Percentiles rank a stretch among this genome's conserved stretches.
These are phyloP conservation scores for Sesbania bispinosa DNA, from an alignment of 306 rosid genomes.

Conservation along the genomic window DNA sequence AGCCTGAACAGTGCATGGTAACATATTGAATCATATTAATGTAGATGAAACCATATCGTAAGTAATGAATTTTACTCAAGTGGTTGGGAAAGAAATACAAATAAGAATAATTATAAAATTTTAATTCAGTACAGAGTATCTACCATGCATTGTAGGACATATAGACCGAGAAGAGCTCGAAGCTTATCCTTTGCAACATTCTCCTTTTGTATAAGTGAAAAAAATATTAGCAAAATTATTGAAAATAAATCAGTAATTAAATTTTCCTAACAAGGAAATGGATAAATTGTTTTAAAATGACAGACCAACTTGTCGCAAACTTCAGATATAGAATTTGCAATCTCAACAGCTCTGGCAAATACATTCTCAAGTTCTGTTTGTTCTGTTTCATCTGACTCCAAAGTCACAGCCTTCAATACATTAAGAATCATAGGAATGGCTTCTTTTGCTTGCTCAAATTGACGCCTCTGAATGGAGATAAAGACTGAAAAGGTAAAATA, in stretches of 20 bases:
- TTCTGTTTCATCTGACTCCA: conserved; percentile 49
- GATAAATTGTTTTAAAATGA: conserved; percentile 24
- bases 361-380: conserved; percentile 48
- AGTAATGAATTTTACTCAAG: neutral
- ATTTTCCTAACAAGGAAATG: conserved; percentile 7
- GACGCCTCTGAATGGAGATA: conserved; percentile 71
- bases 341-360: conserved; percentile 50
- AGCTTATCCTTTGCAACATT: conserved; percentile 52
- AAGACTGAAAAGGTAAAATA: conserved; percentile 61
- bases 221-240: conserved; percentile 7
- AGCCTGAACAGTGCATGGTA: conserved; percentile 50
- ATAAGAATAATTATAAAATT: neutral
- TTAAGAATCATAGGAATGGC: conserved; percentile 65
- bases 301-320: conserved; percentile 66
- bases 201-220: conserved; percentile 46
- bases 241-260: conserved; percentile 23
- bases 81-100: conserved; percentile 2
- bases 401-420: conserved; percentile 58
- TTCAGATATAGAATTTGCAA: conserved; percentile 64
- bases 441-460: conserved; percentile 69
- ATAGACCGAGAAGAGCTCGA: conserved; percentile 66
- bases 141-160: conserved; percentile 77
- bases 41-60: neutral
- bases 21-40: conserved; percentile 1
- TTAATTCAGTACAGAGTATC: neutral